Base-by-base conservation (phyloP, 108 stramenopile genomes). In the Skeletonema marinoi region DNA sequence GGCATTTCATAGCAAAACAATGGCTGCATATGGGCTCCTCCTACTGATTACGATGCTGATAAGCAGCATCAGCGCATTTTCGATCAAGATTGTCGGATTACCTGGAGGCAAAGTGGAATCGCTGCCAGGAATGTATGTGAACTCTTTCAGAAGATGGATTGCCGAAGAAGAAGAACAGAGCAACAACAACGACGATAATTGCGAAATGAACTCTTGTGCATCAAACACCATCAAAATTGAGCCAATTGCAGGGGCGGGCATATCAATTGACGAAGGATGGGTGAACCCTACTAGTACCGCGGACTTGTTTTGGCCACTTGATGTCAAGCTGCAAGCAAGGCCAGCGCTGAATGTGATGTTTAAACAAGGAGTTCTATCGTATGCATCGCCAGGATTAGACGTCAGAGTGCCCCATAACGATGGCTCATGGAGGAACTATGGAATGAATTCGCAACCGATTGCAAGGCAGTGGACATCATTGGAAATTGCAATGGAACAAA, bases 291-390 rank as follows among this genome's bases (percentile, higher is more conserved):
- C 86, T 1, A 59, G 75, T 17, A 84, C 82, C 13, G 44, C 46
- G 32, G 75, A 86, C 46, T 72, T 86, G 56, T 86, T 82, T 79
- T 86, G 86, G 86, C 86, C 86, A 7, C 25, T 17, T 6, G 86
- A 86, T 72, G 6, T 83, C 10, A 65, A 63, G 5, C 51, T 86
- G n/a, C 86, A 86, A 64, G 46, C 61, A 14, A 77, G 82, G 16
- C 82, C 86, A n/a, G 32, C 60, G 50, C 13, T 86, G 5, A 83
- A 84, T 44, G 75, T 86, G 7, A 38, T 84, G 8, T 67, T 86
- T 19, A 58, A 60, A 35, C 35, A 60, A 10, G 86, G 86, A 11
- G 36, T 68, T 21, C 42, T 83, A 11, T 68, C 75, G 12, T 84
- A 83, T 66, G 71, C 71, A 13, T 70, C 71, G n/a, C 70, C 74